Conservation (phyloP, 805 yeast species). For the Myxozyma mucilagina region DNA sequence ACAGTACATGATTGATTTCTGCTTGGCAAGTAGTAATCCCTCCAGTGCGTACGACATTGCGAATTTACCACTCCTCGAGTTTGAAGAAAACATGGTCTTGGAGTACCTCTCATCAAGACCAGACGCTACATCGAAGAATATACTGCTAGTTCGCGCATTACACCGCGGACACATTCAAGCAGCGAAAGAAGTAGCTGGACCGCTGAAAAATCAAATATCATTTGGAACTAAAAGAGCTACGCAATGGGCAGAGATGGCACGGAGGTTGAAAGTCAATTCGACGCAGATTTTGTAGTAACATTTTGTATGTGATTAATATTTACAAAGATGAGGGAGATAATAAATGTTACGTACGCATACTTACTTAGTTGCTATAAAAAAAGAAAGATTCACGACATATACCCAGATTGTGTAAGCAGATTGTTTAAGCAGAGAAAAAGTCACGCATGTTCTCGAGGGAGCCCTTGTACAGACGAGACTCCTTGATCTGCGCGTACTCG, state of each 20-base stretch:
- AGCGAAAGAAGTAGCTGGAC: conserved; percentile 9
- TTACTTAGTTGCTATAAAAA: background rate
- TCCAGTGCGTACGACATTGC: conserved; percentile 9
- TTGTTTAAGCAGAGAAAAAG: conserved; percentile 17
- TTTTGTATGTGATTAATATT: too few species aligned
- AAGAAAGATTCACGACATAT: background rate
- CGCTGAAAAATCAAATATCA: conserved; percentile 10
- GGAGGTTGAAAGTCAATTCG: conserved; percentile 5
- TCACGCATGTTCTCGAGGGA: conserved; percentile 13
- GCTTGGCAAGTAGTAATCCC: background rate
- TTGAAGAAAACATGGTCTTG: conserved; percentile 11
- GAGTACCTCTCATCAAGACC: conserved; percentile 6
- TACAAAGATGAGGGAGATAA: too few species aligned
- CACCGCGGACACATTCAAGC: conserved; percentile 14
- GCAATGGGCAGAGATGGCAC: conserved; percentile 21
- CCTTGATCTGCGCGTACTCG: conserved; percentile 20
- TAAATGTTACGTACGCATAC: too few species aligned
- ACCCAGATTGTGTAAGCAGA: conserved; percentile 13
- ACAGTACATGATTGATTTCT: conserved; percentile 13
- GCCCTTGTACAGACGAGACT: conserved; percentile 13
- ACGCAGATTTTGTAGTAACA: conserved; percentile 5
- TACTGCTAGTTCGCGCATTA: conserved; percentile 13
- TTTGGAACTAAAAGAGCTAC: conserved; percentile 10
- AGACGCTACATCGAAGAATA: conserved; percentile 16
- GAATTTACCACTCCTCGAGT: conserved; percentile 2